These are phyloP conservation scores for Vaccinium darrowii DNA, from an alignment of 148 eudicot genomes.

Conservation along the genomic window DNA sequence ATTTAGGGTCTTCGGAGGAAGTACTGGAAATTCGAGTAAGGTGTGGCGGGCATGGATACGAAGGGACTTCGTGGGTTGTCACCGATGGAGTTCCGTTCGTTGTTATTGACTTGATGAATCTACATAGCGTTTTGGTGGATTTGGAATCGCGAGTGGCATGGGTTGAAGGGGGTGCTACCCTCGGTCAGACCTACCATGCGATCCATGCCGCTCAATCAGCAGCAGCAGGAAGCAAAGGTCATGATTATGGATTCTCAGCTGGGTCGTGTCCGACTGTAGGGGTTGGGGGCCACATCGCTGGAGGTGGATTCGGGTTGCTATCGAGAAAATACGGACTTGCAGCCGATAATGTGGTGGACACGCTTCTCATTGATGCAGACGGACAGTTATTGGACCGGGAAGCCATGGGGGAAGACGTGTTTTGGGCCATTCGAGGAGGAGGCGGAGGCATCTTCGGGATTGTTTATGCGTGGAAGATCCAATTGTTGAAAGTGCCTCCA, in stretches of 20 bases:
- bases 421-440: constrained; percentile 67
- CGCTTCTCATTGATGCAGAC: constrained; percentile 36
- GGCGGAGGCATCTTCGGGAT: constrained; percentile 60
- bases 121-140: constrained; percentile 38
- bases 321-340: constrained; percentile 59
- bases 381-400: constrained; percentile 46
- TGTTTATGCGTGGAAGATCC: constrained; percentile 53
- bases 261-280: constrained; percentile 67
- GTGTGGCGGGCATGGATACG: constrained; percentile 72
- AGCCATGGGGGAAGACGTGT: constrained; percentile 62
- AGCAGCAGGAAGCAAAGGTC: not conserved
- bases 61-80: constrained; percentile 54
- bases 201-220: constrained; percentile 33
- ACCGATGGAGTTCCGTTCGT: constrained; percentile 44
- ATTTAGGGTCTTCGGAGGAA: not conserved
- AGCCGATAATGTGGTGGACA: constrained; percentile 64
- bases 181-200: constrained; percentile 54
- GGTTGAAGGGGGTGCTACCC: constrained; percentile 71
- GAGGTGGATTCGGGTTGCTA: constrained; percentile 65
- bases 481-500: constrained; percentile 35
- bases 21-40: constrained; percentile 46
- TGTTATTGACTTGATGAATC: constrained; percentile 51
- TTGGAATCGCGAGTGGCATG: constrained; percentile 39
- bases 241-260: constrained; percentile 43
- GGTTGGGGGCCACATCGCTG: constrained; percentile 51